Percentiles rank a stretch among this genome's conserved stretches.
These are phyloP conservation scores for Hypoxylon sp. DNA, from an alignment of 2,329 filamentous ascomycete species.

Conservation along the genomic window DNA sequence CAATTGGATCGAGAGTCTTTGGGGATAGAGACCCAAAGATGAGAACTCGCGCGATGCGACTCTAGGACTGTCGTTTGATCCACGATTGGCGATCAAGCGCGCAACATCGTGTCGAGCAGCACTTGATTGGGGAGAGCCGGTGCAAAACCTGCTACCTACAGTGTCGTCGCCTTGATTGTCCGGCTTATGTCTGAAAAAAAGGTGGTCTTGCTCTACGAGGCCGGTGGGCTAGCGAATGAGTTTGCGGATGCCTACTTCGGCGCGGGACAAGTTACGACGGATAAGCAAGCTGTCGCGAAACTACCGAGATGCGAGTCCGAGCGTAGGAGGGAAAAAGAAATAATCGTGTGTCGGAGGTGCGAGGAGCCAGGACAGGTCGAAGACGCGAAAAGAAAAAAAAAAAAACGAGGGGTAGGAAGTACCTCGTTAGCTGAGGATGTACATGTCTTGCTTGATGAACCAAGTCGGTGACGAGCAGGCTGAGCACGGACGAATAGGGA, in stretches of 20 bases:
- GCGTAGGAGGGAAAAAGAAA: constrained; percentile 26
- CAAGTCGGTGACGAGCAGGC: background rate
- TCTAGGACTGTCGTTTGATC: constrained; percentile 46
- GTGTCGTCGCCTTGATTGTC: constrained; percentile 30
- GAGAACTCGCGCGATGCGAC: constrained; percentile 41
- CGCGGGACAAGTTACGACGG: constrained; percentile 41
- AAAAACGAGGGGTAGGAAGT: constrained; percentile 31
- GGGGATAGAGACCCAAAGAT: constrained; percentile 14
- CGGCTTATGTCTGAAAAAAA: constrained; percentile 46
- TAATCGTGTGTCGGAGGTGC: constrained; percentile 43
- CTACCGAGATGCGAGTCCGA: constrained; percentile 23
- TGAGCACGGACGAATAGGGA: background rate
- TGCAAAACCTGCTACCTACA: constrained; percentile 30
- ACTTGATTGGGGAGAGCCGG: constrained; percentile 33
- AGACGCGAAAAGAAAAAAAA: too few species aligned
- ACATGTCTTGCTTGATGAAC: constrained; percentile 10
- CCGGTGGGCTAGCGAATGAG: constrained; percentile 46
- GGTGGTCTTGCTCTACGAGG: constrained; percentile 49
- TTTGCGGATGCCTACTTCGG: constrained; percentile 48
- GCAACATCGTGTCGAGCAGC: constrained; percentile 40
- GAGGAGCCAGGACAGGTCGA: constrained; percentile 45
- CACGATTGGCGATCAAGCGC: constrained; percentile 41
- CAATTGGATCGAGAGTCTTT: constrained; percentile 39
- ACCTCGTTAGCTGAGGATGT: constrained; percentile 24
- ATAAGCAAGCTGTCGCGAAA: constrained; percentile 27